Evolutionary conservation across 305 asterid species (phyloP).

Genomic region (Solanum hybrid): DNA sequence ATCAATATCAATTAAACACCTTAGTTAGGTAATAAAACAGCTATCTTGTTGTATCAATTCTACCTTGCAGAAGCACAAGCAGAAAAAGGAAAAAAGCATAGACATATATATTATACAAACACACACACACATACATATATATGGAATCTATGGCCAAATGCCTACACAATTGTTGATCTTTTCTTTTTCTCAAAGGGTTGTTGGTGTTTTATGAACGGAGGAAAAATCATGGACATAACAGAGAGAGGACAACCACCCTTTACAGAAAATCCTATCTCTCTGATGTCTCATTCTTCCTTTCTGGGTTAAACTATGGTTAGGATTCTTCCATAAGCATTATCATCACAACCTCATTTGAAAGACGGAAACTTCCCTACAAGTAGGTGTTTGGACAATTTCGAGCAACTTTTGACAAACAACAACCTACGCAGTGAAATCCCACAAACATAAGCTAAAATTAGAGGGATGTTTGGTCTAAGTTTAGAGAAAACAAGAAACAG

Average conservation of each 20-base stretch:
- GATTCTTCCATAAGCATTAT: not conserved
- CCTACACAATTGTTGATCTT: not conserved
- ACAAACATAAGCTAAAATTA: not conserved
- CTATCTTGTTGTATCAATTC: not conserved
- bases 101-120: not conserved
- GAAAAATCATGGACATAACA: not conserved
- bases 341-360: not conserved
- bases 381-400: not conserved
- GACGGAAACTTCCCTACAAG: not conserved
- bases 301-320: not conserved
- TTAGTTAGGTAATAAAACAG: not conserved
- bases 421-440: not conserved
- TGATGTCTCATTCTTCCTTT: not conserved
- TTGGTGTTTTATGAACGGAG: not conserved
- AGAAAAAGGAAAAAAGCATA: not conserved
- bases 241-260: slow-evolving; percentile 1
- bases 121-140: not conserved
- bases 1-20: not conserved
- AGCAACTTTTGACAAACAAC: not conserved
- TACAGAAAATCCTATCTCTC: not conserved
- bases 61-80: not conserved
- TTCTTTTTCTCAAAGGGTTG: not conserved
- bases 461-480: not conserved
- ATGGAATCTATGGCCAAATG: not conserved
- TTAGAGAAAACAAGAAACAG: not conserved